Conservation (phyloP, 257 asterid genomes). For the Primulina huaijiensis region DNA sequence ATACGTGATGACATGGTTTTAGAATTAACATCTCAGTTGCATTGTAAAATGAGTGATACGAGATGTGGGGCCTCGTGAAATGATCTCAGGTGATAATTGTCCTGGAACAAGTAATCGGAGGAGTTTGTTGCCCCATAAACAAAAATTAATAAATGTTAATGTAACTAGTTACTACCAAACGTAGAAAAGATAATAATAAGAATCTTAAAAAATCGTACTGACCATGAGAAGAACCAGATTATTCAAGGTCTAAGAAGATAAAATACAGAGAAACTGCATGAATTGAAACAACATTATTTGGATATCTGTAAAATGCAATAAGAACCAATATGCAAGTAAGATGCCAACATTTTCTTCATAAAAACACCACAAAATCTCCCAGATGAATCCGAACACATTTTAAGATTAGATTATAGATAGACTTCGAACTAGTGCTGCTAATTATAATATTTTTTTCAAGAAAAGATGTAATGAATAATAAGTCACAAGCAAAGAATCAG, state of each 20-base stretch:
- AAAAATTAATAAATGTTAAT: not conserved
- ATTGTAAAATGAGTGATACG: not conserved
- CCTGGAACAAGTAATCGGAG: no score
- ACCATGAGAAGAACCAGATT: not conserved
- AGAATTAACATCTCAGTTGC: slow-evolving; percentile 8
- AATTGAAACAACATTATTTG: no score
- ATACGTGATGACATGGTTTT: not conserved
- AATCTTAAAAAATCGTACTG: not conserved
- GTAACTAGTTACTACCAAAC: not conserved
- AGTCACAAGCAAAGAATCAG: slow-evolving; percentile 14
- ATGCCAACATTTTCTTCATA: no score
- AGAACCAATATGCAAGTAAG: not conserved
- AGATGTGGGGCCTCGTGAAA: not conserved
- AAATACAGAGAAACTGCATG: not conserved
- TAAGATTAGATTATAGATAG: not conserved
- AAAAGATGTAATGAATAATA: slow-evolving; percentile 1
- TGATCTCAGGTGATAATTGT: not conserved
- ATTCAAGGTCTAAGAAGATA: not conserved
- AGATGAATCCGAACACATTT: not conserved
- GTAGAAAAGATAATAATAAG: no score
- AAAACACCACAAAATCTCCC: no score
- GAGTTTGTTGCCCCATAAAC: not conserved
- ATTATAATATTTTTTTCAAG: not conserved
- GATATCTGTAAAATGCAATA: not conserved
- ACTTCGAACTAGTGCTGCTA: no score